Evolutionary conservation across 1,284 basidiomycete genomes (phyloP), one percentile per base, ranked within the genome.

Genomic region (Laetiporus sulphureus): DNA sequence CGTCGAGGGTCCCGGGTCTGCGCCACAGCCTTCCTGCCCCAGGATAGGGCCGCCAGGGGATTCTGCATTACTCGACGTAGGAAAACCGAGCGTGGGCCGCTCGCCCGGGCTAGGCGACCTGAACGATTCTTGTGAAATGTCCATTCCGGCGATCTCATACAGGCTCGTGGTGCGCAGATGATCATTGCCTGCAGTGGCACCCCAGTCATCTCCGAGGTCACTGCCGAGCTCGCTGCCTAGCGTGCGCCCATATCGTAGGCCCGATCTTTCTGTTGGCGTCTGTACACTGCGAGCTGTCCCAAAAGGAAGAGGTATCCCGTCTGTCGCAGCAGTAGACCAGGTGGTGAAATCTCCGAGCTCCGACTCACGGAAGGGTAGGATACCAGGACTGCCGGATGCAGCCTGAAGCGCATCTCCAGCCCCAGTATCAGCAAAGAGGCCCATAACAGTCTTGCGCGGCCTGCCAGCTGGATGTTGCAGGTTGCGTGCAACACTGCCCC

Each of bases 401-500:
- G 32, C 35, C 27, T 32, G 31, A 21, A 40, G 22, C 38, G 30
- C 16, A 18, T 5, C 13, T 16, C 30, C n/a, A 21, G 16, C 15
- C 15, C 30, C 38, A 10, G 40, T 44, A 13, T 60, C 53, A 46
- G 79, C 77, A 48, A 87, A 86, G 6, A 85, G 61, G 7, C 79
- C 80, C 16, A 81, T 67, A 13, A 86, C 72, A 6, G 76, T 76
- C 49, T 75, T 80, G 39, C 83, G 73, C n/a, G 64, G 48, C 45
- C 60, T 67, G 41, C 53, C 52, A 5, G 38, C 32, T 29, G 40
- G 23, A 13, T 16, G 35, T 8, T 29, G 23, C 24, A 27, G 23
- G 8, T 39, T 45, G 8, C 41, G 44, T 12, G 40, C 35, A 2
- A 48, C 20, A 15, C 36, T 49, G 19, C 51, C 34, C 32, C 59